Evolutionary conservation across 2,329 filamentous ascomycete species (phyloP), one percentile per base, ranked within the genome.

Genomic region (Colletotrichum sp.): DNA sequence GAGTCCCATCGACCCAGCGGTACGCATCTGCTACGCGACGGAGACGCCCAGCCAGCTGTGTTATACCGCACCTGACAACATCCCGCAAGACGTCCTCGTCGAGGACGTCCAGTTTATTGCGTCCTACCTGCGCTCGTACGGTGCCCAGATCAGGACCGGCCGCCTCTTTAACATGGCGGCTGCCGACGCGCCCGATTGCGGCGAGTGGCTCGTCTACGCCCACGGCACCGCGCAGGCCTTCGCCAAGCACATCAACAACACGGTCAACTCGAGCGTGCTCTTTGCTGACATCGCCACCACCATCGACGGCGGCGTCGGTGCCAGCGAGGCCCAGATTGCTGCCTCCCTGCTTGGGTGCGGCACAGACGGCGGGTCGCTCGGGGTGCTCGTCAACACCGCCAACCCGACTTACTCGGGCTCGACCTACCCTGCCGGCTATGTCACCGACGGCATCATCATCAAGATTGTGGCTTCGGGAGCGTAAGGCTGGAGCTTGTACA

Each of bases 121-220:
- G 10, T 18, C 26, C n/a, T 63, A 63, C 58, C 58, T 63, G 18
- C 58, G 58, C n/a, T 30, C 26, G 16, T 63, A 63, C 58, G 58
- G 58, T 34, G 32, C 32, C 10, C 26, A 63, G 9, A 26, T 32
- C 58, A 55, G 48, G 48, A 55, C 48, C 48, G 74, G 67, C 34
- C 76, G 74, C 8, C 66, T 74, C n/a, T 77, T 75, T 26, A 78
- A 60, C 55, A 75, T 77, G 79, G 36, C 70, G 18, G 74, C 70
- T 10, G 48, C 67, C 10, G 75, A 77, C 12, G 73, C 73, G 2
- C 48, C 66, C 6, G 67, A 79, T 67, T 80, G 79, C 68, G 78
- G n/a, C 28, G 79, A 81, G 48, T 81, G 78, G 77, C 18, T 43
- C 1, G 18, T 80, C 8, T 77, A 67, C 60, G 26, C 58, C 26